phyloP scores from a whole-genome alignment of 768 basidiomycete species.

The Hygrophoropsis aurantiaca region DNA sequence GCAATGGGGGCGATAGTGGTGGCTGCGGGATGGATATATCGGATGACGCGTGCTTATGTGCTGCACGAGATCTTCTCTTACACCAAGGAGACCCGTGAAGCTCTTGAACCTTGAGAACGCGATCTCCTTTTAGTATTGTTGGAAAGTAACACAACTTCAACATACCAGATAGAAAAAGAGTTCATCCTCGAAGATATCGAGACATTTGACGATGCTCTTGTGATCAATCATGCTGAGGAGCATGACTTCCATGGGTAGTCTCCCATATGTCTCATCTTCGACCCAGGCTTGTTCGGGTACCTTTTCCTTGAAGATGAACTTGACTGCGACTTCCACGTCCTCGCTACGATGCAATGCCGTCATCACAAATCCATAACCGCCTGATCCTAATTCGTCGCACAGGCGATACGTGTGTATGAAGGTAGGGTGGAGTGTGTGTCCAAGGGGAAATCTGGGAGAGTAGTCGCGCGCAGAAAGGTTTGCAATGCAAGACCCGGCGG shows the following conservation, averaged over 20 bases:
- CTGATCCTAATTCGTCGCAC: slow-evolving; percentile 80
- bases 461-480: slow-evolving; percentile 24
- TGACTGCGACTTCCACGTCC: slow-evolving; percentile 81
- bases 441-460: slow-evolving; percentile 56
- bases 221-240: slow-evolving; percentile 74
- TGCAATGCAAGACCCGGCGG: not conserved
- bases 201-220: slow-evolving; percentile 77
- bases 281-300: slow-evolving; percentile 54
- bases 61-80: slow-evolving; percentile 35
- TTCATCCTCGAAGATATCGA: slow-evolving; percentile 83
- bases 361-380: slow-evolving; percentile 96
- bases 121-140: slow-evolving; percentile 5
- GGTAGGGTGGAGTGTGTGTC: slow-evolving; percentile 56
- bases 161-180: slow-evolving; percentile 86
- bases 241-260: slow-evolving; percentile 79
- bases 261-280: slow-evolving; percentile 58
- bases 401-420: slow-evolving; percentile 64
- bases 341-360: slow-evolving; percentile 66
- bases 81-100: slow-evolving; percentile 91
- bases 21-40: slow-evolving; percentile 20
- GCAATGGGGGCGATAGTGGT: slow-evolving; percentile 46
- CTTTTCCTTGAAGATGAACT: slow-evolving; percentile 86
- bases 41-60: slow-evolving; percentile 22
- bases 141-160: slow-evolving; percentile 11
- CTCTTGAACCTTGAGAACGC: slow-evolving; percentile 71